Evolutionary conservation across 768 basidiomycete genomes (phyloP).

Genomic region (Tulasnella sp.): DNA sequence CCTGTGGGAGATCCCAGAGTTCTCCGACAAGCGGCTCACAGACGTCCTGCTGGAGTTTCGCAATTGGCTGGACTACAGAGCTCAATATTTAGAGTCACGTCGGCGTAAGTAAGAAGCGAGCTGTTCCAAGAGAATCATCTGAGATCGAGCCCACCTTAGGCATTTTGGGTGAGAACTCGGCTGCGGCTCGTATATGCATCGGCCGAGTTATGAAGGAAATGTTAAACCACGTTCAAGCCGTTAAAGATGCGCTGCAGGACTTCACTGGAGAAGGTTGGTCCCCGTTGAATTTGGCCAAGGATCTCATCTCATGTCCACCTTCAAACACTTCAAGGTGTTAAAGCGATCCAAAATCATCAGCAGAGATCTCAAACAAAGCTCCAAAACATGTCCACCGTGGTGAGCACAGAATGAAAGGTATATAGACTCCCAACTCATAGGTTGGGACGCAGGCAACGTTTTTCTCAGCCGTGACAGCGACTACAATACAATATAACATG

Average conservation of each 20-base stretch:
- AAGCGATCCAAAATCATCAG: conserved; percentile 52
- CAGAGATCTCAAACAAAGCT: not conserved
- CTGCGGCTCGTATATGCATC: not conserved
- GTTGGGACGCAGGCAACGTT: not conserved
- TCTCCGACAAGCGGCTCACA: conserved; percentile 61
- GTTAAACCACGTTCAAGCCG: conserved; percentile 65
- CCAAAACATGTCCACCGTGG: conserved; percentile 26
- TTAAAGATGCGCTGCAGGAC: conserved; percentile 61
- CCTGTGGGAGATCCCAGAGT: conserved; percentile 75
- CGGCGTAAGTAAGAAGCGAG: conserved; percentile 27
- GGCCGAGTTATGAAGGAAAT: conserved; percentile 36
- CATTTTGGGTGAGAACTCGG: conserved; percentile 34
- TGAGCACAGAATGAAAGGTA: not conserved
- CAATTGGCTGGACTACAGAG: conserved; percentile 72
- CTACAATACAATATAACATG: not conserved
- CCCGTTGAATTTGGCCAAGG: no score
- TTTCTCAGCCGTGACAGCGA: not conserved
- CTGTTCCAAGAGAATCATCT: conserved; percentile 52
- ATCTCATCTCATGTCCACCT: no score
- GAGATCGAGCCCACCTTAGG: conserved; percentile 62
- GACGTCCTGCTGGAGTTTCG: conserved; percentile 62
- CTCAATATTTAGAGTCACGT: conserved; percentile 63
- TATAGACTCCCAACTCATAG: not conserved
- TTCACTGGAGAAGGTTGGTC: conserved; percentile 66
- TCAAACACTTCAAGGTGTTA: conserved; percentile 51